Percentiles rank a stretch among this genome's conserved stretches.
These are phyloP conservation scores for Inonotus obliquus DNA, from an alignment of 1,284 basidiomycete species.

Conservation along the genomic window DNA sequence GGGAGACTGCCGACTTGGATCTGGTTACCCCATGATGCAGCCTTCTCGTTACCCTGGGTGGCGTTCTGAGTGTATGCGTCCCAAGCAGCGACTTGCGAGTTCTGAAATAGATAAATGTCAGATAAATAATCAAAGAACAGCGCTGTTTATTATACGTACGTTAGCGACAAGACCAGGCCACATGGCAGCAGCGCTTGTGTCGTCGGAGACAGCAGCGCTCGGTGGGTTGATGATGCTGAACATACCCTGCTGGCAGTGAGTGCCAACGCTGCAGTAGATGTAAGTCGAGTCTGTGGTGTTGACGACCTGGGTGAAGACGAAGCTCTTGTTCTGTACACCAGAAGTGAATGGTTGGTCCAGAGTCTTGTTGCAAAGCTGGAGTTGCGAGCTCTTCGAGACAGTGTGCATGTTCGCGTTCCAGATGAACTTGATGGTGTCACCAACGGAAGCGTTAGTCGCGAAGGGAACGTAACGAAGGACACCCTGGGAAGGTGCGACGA, in stretches of 20 bases:
- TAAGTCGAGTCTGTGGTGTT: constrained; percentile 66
- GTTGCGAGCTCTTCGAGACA: constrained; percentile 65
- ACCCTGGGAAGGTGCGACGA: constrained; percentile 71
- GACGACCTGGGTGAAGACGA: constrained; percentile 63
- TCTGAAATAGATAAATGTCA: constrained; percentile 21
- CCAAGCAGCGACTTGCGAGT: constrained; percentile 53
- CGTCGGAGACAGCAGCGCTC: constrained; percentile 35
- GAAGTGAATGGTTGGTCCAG: constrained; percentile 54
- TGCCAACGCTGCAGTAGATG: constrained; percentile 67
- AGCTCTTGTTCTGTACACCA: constrained; percentile 56
- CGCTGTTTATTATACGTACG: constrained; percentile 28
- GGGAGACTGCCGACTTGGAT: constrained; percentile 55
- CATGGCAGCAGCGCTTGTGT: constrained; percentile 45
- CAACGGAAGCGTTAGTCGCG: constrained; percentile 65
- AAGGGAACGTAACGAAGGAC: constrained; percentile 71
- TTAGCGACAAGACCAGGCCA: constrained; percentile 45
- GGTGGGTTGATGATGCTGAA: constrained; percentile 76
- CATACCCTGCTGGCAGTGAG: constrained; percentile 75
- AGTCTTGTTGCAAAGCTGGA: constrained; percentile 68
- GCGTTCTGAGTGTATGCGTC: constrained; percentile 42
- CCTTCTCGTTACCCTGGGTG: constrained; percentile 43
- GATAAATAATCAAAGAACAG: neutral
- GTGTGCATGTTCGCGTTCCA: constrained; percentile 74
- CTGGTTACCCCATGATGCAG: constrained; percentile 57
- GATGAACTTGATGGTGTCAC: constrained; percentile 69